Percentiles rank a stretch among this genome's conserved stretches.
Evolutionary conservation across 768 basidiomycete genomes (phyloP).

Genomic region (Mycena haematopus): DNA sequence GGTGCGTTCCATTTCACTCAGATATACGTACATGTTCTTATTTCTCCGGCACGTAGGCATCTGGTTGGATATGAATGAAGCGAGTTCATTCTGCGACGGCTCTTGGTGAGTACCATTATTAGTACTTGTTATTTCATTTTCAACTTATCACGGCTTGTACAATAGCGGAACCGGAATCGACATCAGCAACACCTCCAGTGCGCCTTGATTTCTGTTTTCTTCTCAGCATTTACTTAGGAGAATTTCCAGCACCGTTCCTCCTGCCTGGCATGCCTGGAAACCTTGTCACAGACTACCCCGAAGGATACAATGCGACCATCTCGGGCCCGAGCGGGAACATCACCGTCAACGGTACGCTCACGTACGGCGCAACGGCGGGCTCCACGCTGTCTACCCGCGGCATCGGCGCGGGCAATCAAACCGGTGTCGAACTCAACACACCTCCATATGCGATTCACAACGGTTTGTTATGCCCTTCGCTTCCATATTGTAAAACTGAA

Average conservation of each 20-base stretch:
- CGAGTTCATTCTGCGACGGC: slow-evolving; percentile 65
- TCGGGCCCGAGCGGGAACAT: slow-evolving; percentile 79
- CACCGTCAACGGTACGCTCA: slow-evolving; percentile 69
- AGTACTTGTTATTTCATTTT: no score
- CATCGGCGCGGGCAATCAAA: slow-evolving; percentile 55
- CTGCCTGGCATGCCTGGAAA: slow-evolving; percentile 65
- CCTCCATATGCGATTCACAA: neutral
- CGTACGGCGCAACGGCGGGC: slow-evolving; percentile 42
- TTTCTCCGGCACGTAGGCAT: slow-evolving; percentile 43
- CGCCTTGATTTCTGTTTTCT: neutral
- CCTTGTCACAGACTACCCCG: slow-evolving; percentile 64
- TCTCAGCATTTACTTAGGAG: neutral
- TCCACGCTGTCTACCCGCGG: slow-evolving; percentile 47
- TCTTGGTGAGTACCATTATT: slow-evolving; percentile 48
- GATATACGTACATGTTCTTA: neutral
- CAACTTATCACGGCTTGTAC: no score
- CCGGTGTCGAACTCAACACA: slow-evolving; percentile 38
- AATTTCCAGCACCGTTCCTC: slow-evolving; percentile 48
- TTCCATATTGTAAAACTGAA: neutral
- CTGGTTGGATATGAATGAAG: slow-evolving; percentile 77
- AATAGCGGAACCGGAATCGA: slow-evolving; percentile 63
- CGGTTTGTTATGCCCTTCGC: neutral
- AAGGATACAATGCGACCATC: slow-evolving; percentile 71
- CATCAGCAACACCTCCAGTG: slow-evolving; percentile 52
- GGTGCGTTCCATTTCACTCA: slow-evolving; percentile 5